phyloP scores from a whole-genome alignment of 2,329 filamentous ascomycete species.

The Annulohypoxylon truncatum region DNA sequence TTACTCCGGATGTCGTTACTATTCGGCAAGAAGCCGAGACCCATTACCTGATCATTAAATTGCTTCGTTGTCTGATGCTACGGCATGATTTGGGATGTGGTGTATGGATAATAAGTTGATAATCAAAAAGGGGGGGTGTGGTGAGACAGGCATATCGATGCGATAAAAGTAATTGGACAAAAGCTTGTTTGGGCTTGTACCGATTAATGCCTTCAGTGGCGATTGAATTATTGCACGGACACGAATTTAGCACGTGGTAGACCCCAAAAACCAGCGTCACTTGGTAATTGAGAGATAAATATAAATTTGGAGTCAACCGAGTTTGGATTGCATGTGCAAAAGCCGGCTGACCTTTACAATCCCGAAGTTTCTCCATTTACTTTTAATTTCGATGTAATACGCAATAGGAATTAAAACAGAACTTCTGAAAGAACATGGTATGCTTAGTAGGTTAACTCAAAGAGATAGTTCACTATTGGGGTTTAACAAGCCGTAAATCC shows the following conservation, averaged over 20 bases:
- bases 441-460: neutral
- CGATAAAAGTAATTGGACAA: constrained; percentile 11
- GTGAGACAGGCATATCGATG: neutral
- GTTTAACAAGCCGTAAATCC: neutral
- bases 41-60: neutral
- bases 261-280: neutral
- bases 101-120: constrained; percentile 15
- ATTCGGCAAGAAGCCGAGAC: neutral
- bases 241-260: neutral
- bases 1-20: neutral
- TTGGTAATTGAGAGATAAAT: constrained; percentile 18
- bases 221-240: neutral
- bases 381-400: neutral
- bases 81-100: neutral
- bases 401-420: neutral
- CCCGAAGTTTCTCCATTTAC: neutral
- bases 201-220: neutral
- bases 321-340: neutral
- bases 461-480: neutral
- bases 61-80: neutral
- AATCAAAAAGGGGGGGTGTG: constrained; percentile 9
- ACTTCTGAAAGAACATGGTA: neutral
- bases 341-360: neutral
- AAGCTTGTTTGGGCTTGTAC: neutral
- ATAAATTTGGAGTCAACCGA: constrained; percentile 1